A percentile compares a stretch with the other conserved stretches of the same genome.
These are phyloP conservation scores for Chaetoceros muelleri DNA, from an alignment of 108 stramenopile genomes.

Conservation along the genomic window DNA sequence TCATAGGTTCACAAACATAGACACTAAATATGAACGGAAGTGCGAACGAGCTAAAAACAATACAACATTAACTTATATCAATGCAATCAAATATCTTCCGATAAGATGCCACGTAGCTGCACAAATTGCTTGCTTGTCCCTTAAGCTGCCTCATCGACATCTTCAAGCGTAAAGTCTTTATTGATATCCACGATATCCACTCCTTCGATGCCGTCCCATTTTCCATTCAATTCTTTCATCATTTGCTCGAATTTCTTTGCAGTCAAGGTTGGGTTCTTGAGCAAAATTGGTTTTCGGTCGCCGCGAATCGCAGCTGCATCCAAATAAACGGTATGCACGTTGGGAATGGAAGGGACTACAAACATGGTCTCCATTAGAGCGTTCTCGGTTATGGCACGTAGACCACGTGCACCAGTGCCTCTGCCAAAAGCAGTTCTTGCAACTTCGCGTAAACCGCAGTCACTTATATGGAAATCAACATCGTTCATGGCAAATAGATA, in stretches of 20 bases:
- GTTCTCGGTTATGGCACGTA: conserved; percentile 89
- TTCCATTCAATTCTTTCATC: conserved; percentile 31
- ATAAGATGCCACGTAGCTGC: too few species aligned
- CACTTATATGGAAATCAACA: conserved; percentile 89
- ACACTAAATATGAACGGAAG: too few species aligned
- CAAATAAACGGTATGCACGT: conserved; percentile 91
- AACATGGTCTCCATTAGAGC: conserved; percentile 92
- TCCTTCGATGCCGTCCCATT: conserved; percentile 40
- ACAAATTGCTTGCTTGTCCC: too few species aligned
- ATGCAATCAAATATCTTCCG: too few species aligned
- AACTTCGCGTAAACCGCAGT: conserved; percentile 82
- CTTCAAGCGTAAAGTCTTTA: conserved; percentile 23
- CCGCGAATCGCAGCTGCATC: conserved; percentile 83
- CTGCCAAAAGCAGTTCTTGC: conserved; percentile 83
- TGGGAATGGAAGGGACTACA: conserved; percentile 74
- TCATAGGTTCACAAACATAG: too few species aligned
- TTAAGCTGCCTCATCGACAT: conserved; percentile 42
- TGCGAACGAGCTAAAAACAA: too few species aligned
- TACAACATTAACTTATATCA: too few species aligned
- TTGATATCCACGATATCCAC: conserved; percentile 39
- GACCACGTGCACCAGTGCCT: conserved; percentile 92
- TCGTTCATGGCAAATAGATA: conserved; percentile 91
- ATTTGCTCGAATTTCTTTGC: conserved; percentile 62
- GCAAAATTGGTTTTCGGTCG: conserved; percentile 68
- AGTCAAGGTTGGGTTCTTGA: conserved; percentile 67